Evolutionary conservation across 352 stramenopile species (phyloP), one percentile per base, ranked within the genome.

Genomic region (Globisporangium orthogonon): DNA sequence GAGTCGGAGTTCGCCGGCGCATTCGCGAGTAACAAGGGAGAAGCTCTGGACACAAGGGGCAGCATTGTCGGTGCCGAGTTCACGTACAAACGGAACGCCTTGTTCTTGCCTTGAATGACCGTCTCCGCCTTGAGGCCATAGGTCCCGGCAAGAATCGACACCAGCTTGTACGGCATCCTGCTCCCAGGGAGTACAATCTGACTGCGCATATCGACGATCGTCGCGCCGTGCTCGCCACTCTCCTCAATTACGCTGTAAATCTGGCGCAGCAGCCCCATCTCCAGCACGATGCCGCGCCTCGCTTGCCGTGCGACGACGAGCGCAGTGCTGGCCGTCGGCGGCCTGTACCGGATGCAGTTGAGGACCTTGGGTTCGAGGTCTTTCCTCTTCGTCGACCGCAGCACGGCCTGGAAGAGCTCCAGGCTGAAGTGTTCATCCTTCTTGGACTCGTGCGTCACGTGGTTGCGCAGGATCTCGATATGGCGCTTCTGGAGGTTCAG

Each of bases 41-140:
- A 18, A 18, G 5, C 2, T 5, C 33, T 11, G 2, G 23, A 29
- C n/a, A 37, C 47, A 10, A 51, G 47, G 28, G 35, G n/a, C 4
- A 55, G 59, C 23, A 44, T 29, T 10, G 52, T 59, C 7, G 48
- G n/a, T 14, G 33, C 53, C 28, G 53, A 41, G 41, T 60, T 49
- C 11, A 83, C 55, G 37, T 84, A 93, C 17, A 93, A 52, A 35
- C 79, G 75, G 33, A 89, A 93, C 44, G 78, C 83, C 49, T 89
- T 88, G 61, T 90, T 91, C 60, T 93, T 93, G 23, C 83, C 80
- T 54, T 89, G 45, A 33, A 93, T 88, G 56, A 91, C 80, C 31
- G 75, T 75, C 58, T 91, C 78, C 7, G 80, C 83, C 53, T 77
- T 74, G n/a, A 93, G 49, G 17, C 69, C 81, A 56, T 93, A 93